Conservation (phyloP, 106 monocot species). For the Dactylorhiza incarnata region DNA sequence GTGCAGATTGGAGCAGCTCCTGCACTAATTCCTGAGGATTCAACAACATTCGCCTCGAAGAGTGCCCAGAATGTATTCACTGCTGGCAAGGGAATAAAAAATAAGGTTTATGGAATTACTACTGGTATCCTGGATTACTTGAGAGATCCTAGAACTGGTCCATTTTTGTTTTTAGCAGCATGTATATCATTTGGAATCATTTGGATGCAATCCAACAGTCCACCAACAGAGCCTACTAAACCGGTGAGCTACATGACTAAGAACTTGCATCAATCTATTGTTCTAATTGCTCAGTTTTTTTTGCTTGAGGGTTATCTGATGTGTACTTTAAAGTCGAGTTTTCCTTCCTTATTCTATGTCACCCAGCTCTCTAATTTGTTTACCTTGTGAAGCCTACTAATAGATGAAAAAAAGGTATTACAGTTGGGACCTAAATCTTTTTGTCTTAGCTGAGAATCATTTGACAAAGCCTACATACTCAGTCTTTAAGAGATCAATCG, state of each 20-base stretch:
- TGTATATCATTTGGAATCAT: slow-evolving; percentile 79
- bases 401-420: too few relatives aligned
- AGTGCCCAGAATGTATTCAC: slow-evolving; percentile 22
- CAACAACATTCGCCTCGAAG: slow-evolving; percentile 31
- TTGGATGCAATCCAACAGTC: slow-evolving; percentile 41
- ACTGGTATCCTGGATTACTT: slow-evolving; percentile 26
- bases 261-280: not conserved
- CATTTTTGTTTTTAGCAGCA: slow-evolving; percentile 56
- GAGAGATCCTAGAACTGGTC: slow-evolving; percentile 75
- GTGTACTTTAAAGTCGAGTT: not conserved
- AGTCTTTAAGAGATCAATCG: too few relatives aligned
- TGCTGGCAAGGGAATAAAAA: slow-evolving; percentile 29
- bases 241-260: slow-evolving; percentile 19
- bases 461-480: too few relatives aligned
- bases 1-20: slow-evolving; percentile 57
- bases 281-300: not conserved
- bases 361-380: not conserved
- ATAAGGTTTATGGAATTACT: slow-evolving; percentile 19
- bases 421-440: too few relatives aligned
- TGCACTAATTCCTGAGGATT: slow-evolving; percentile 74
- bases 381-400: too few relatives aligned
- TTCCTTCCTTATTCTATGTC: not conserved
- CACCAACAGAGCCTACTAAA: slow-evolving; percentile 9
- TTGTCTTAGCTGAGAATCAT: too few relatives aligned
- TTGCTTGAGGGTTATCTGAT: not conserved